Base-by-base conservation (phyloP, 345 rosid genomes). In the Bretschneidera sinensis region DNA sequence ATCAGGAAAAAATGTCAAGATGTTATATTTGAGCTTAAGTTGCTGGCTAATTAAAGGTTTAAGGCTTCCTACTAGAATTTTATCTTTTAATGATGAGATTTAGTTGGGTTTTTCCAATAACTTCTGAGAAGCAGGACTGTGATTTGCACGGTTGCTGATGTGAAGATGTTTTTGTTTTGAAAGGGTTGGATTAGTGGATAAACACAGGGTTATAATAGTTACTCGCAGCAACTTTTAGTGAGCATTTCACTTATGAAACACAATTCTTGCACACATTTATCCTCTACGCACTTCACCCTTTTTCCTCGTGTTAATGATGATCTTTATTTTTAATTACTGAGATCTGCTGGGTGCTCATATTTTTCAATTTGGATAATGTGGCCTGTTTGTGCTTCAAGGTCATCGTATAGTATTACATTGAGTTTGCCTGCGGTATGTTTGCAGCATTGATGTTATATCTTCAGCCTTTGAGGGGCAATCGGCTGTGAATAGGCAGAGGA, bases 401-500 rank as follows among this genome's bases (percentile, higher is more conserved):
- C 1, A 39, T 39, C 15, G 1, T 39, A 7, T 39, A 13, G 10
- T 9, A 39, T 14, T 39, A 14, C 1, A 14, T 14, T 39, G 11
- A 1, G 4, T 33, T 19, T 25, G 8, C 53, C 9, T n/a, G n/a
- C n/a, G n/a, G 2, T 24, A 7, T 56, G 47, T 63, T 61, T 76
- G 80, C 78, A 92, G 97, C 75, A 89, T 92, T 39, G 84, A 92
- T 65, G 98, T 92, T 17, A 70, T 92, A 23, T 80, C 97, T 35
- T 78, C 88, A 49, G 78, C 82, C 20, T 89, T 92, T 47, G 94
- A 89, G 69, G 98, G 97, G 48, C 88, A 92, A 56, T 87, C 91
- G 0, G 81, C 87, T 2, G 97, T 92, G 74, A 89, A 87, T 72
- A 80, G 97, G 68, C 98, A 92, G 77, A 84, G 98, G 73, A 92